These are phyloP conservation scores for Geotrichum australiense DNA, from an alignment of 1,139 yeast genomes.

Conservation along the genomic window DNA sequence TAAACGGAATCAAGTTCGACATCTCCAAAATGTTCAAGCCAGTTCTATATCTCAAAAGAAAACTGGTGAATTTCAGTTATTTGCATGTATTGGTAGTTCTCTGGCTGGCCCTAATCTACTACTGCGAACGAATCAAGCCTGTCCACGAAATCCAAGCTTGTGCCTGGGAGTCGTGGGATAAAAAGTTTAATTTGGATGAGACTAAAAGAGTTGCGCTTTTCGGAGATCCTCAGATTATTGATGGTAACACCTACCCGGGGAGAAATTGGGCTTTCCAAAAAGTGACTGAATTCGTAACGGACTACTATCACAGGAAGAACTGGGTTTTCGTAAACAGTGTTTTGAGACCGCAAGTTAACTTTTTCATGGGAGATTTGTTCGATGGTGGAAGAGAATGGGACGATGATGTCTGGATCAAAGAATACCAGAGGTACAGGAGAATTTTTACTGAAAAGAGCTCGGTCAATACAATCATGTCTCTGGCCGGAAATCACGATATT, in stretches of 20 bases:
- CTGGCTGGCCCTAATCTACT: conserved; percentile 50
- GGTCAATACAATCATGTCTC: conserved; percentile 39
- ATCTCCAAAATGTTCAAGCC: conserved; percentile 1
- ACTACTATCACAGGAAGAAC: conserved; percentile 73
- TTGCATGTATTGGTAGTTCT: conserved; percentile 25
- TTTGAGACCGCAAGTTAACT: conserved; percentile 66
- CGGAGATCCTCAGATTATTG: conserved; percentile 93
- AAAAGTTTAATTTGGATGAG: conserved; percentile 34
- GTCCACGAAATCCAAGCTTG: conserved; percentile 45
- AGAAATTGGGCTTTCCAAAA: conserved; percentile 31
- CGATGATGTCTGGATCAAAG: conserved; percentile 62
- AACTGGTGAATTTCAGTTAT: conserved; percentile 4
- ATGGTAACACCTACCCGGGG: conserved; percentile 54
- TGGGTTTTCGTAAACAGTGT: conserved; percentile 53
- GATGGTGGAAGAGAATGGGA: conserved; percentile 95
- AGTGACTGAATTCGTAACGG: conserved; percentile 43
- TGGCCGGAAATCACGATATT: conserved; percentile 95
- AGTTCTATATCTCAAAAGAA: background rate
- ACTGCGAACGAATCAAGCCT: conserved; percentile 57
- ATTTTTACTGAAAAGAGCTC: conserved; percentile 44
- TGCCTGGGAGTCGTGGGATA: conserved; percentile 60
- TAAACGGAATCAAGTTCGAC: background rate
- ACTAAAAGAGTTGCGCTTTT: conserved; percentile 64
- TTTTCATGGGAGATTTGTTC: conserved; percentile 84
- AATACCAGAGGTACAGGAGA: conserved; percentile 56